Conservation (phyloP, 1,284 basidiomycete species). For the Austroboletus olivaceoglutinosus region DNA sequence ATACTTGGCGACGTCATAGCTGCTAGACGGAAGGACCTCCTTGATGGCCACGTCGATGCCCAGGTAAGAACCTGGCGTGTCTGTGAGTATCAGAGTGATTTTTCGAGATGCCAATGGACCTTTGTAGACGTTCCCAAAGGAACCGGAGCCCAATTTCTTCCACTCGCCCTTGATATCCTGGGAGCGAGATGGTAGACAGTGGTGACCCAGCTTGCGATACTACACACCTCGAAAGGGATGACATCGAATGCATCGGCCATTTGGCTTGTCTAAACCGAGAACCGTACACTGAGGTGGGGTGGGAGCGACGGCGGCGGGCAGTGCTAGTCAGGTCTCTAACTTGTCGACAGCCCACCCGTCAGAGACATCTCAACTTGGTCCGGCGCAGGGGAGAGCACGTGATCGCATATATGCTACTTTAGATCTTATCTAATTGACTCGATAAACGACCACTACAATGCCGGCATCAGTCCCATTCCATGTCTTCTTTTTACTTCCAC, state of each 20-base stretch:
- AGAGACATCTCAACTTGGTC: slow-evolving; percentile 12
- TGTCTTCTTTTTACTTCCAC: too few relatives aligned
- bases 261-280: background rate
- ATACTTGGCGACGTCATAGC: slow-evolving; percentile 95
- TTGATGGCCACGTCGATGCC: slow-evolving; percentile 97
- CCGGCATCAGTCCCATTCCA: slow-evolving; percentile 1
- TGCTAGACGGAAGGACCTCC: slow-evolving; percentile 85
- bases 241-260: slow-evolving; percentile 75
- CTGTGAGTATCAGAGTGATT: slow-evolving; percentile 2
- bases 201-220: background rate
- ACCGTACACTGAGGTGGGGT: background rate
- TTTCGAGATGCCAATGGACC: slow-evolving; percentile 43
- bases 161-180: slow-evolving; percentile 87
- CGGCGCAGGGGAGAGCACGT: slow-evolving; percentile 22
- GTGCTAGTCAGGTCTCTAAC: background rate
- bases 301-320: background rate
- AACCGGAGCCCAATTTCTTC: slow-evolving; percentile 86
- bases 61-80: slow-evolving; percentile 72
- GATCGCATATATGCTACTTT: slow-evolving; percentile 7
- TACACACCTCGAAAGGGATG: slow-evolving; percentile 71
- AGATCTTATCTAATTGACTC: slow-evolving; percentile 21
- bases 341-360: background rate
- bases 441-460: too few relatives aligned
- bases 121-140: slow-evolving; percentile 91
- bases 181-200: slow-evolving; percentile 4